phyloP scores from a whole-genome alignment of 345 rosid genomes.

The Acer saccharum region DNA sequence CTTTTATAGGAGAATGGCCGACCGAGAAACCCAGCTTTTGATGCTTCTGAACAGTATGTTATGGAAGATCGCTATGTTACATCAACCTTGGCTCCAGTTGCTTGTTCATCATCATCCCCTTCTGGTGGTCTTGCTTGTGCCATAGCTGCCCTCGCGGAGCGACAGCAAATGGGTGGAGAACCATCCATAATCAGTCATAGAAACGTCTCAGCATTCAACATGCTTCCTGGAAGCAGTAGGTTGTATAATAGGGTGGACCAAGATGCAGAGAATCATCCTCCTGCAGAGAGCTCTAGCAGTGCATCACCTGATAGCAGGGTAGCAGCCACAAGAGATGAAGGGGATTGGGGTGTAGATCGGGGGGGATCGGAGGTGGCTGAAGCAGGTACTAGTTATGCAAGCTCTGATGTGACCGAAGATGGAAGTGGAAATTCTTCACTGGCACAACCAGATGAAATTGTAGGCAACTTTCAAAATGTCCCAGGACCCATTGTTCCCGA shows the following conservation, averaged over 20 bases:
- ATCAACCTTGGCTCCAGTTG: constrained; percentile 38
- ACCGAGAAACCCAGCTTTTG: constrained; percentile 44
- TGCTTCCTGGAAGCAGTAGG: constrained; percentile 54
- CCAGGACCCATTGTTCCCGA: constrained; percentile 68
- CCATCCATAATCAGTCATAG: constrained; percentile 43
- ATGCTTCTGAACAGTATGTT: constrained; percentile 52
- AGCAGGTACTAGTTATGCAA: constrained; percentile 73
- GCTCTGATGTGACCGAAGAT: constrained; percentile 60
- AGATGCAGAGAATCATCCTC: constrained; percentile 43
- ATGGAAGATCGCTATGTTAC: constrained; percentile 44
- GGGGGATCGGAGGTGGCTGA: constrained; percentile 63
- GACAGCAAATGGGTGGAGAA: constrained; percentile 71
- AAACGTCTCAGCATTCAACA: constrained; percentile 42
- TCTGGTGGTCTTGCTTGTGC: constrained; percentile 87
- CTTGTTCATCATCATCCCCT: constrained; percentile 70
- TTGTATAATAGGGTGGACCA: constrained; percentile 47
- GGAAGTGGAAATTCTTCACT: constrained; percentile 38
- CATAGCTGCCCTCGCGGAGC: constrained; percentile 86
- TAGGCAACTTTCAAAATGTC: constrained; percentile 31
- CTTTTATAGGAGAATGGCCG: constrained; percentile 64
- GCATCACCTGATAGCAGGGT: constrained; percentile 35
- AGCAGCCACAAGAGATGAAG: constrained; percentile 38
- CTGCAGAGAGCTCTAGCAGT: constrained; percentile 32
- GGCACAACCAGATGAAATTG: constrained; percentile 42
- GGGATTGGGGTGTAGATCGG: constrained; percentile 54